Evolutionary conservation across 1,284 basidiomycete species (phyloP).

Genomic region (Ceratobasidium sp.): DNA sequence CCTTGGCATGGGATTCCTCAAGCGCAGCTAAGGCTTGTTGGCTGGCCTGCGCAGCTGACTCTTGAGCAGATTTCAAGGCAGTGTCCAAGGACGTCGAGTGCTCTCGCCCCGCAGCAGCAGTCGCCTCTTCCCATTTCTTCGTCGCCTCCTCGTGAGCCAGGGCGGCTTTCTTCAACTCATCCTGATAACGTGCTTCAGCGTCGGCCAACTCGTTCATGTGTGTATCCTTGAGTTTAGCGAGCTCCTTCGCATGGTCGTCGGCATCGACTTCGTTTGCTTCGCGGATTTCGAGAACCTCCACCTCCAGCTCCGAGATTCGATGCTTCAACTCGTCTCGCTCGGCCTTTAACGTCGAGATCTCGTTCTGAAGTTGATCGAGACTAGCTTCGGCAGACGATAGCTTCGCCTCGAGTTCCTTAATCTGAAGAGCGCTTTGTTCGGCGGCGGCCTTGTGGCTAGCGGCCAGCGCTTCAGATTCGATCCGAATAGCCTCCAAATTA

Average conservation of each 20-base stretch:
- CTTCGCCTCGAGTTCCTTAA: constrained; percentile 55
- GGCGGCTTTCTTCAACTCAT: constrained; percentile 56
- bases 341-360: constrained; percentile 62
- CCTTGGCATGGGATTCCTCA: constrained; percentile 41
- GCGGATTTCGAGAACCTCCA: constrained; percentile 78
- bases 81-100: constrained; percentile 52
- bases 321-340: constrained; percentile 77
- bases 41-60: constrained; percentile 44
- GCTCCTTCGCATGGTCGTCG: constrained; percentile 61
- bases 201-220: constrained; percentile 56
- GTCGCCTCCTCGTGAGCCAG: constrained; percentile 59
- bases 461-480: constrained; percentile 62
- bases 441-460: constrained; percentile 60
- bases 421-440: constrained; percentile 58
- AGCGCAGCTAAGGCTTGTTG: constrained; percentile 41
- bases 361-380: constrained; percentile 49
- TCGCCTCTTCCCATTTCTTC: constrained; percentile 56
- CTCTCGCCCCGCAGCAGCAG: constrained; percentile 54
- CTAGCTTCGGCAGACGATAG: constrained; percentile 29
- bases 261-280: constrained; percentile 70
- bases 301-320: constrained; percentile 78
- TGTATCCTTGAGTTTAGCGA: constrained; percentile 59
- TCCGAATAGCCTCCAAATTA: constrained; percentile 63
- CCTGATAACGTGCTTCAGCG: constrained; percentile 57
- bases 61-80: constrained; percentile 61